phyloP scores from a whole-genome alignment of 192 early-diverging fungal species.

The Coemansia sp. region DNA sequence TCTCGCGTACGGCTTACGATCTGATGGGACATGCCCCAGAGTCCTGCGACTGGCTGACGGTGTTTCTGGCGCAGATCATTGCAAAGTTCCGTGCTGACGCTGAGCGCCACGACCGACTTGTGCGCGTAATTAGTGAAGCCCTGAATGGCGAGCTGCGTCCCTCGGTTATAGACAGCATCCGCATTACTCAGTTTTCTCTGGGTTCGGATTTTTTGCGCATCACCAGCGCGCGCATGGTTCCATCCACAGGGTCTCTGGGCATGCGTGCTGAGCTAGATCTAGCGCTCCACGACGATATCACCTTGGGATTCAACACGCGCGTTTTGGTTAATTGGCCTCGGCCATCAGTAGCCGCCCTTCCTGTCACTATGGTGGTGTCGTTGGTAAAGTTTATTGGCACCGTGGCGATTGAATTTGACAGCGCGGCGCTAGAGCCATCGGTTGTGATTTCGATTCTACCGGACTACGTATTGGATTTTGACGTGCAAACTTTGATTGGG shows the following conservation, averaged over 20 bases:
- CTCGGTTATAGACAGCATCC: slow-evolving; percentile 47
- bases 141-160: slow-evolving; percentile 54
- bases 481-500: slow-evolving; percentile 87
- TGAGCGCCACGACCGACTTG: slow-evolving; percentile 47
- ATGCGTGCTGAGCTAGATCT: slow-evolving; percentile 68
- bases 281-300: slow-evolving; percentile 90
- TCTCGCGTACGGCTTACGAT: slow-evolving; percentile 52
- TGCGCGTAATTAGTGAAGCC: slow-evolving; percentile 54
- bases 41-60: slow-evolving; percentile 61
- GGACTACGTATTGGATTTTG: slow-evolving; percentile 83
- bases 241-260: slow-evolving; percentile 41
- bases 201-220: slow-evolving; percentile 57
- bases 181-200: slow-evolving; percentile 57
- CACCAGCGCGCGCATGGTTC: slow-evolving; percentile 50
- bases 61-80: slow-evolving; percentile 58
- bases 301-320: slow-evolving; percentile 88
- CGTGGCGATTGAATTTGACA: slow-evolving; percentile 59
- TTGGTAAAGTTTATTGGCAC: slow-evolving; percentile 91
- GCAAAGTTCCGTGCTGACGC: slow-evolving; percentile 56
- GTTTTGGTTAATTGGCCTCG: slow-evolving; percentile 96
- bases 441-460: slow-evolving; percentile 51
- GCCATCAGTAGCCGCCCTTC: slow-evolving; percentile 83
- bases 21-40: slow-evolving; percentile 39
- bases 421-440: slow-evolving; percentile 33
- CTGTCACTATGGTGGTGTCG: slow-evolving; percentile 83